Evolutionary conservation across 2,329 filamentous ascomycete species (phyloP).

Genomic region (Magnaporthales sp.): DNA sequence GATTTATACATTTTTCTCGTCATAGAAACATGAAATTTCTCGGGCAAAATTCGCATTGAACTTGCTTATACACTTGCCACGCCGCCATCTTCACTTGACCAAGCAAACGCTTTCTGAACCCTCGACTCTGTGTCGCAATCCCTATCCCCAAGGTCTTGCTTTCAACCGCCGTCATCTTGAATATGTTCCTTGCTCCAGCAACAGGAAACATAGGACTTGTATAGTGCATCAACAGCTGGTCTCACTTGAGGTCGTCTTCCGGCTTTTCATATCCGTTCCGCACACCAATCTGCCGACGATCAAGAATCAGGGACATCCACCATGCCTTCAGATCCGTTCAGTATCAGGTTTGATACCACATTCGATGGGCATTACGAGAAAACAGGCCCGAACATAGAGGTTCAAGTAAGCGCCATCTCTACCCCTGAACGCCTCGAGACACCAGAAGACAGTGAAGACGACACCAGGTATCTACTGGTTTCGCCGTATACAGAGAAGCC

Average conservation of each 20-base stretch:
- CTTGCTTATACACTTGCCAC: background rate
- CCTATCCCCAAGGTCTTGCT: no score
- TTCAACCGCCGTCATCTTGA: background rate
- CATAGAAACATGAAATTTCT: background rate
- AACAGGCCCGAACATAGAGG: background rate
- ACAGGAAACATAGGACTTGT: background rate
- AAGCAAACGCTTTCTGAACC: no score
- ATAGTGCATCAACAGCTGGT: background rate
- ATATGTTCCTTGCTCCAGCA: background rate
- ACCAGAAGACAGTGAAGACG: background rate
- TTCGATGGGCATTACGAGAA: background rate
- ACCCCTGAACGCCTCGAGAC: background rate
- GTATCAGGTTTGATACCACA: background rate
- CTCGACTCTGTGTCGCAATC: no score
- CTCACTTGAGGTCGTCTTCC: background rate
- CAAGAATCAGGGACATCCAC: background rate
- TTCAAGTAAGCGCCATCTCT: background rate
- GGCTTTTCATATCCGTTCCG: background rate
- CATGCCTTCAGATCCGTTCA: background rate
- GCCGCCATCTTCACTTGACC: background rate
- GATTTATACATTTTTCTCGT: background rate
- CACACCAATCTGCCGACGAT: background rate
- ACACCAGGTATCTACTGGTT: slow-evolving; percentile 40
- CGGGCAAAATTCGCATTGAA: background rate
- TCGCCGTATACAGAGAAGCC: slow-evolving; percentile 67